Percentiles rank a stretch among this genome's conserved stretches.
These are phyloP conservation scores for Plasmodium berghei DNA, from an alignment of 169 alveolate species.

Conservation along the genomic window DNA sequence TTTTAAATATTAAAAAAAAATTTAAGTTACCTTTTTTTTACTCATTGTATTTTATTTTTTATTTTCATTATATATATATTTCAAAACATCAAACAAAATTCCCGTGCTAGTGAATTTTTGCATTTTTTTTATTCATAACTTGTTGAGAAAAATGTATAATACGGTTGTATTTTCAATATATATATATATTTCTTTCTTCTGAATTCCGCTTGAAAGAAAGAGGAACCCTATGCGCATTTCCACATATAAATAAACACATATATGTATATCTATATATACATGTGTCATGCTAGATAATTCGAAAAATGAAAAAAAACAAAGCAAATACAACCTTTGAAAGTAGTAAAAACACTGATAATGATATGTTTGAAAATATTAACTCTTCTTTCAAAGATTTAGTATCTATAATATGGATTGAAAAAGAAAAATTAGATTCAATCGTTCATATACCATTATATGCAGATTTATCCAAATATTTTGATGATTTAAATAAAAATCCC, in stretches of 20 bases:
- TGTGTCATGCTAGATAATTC: background rate
- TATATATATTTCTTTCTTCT: background rate
- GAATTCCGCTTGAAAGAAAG: background rate
- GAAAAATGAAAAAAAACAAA: conserved; percentile 13
- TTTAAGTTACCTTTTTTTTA: background rate
- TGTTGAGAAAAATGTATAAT: background rate
- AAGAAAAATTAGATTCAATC: conserved; percentile 56
- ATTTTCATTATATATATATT: background rate
- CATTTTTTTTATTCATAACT: background rate
- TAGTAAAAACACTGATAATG: background rate
- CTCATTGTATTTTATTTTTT: background rate
- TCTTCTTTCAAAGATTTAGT: conserved; percentile 20
- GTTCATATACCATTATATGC: conserved; percentile 52
- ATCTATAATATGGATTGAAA: conserved; percentile 70
- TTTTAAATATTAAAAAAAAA: too few relatives aligned
- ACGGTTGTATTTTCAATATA: background rate
- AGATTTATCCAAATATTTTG: conserved; percentile 36
- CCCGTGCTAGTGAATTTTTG: background rate
- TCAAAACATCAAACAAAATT: background rate
- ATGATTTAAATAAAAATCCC: conserved; percentile 38
- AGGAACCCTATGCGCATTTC: background rate
- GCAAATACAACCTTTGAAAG: background rate
- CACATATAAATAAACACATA: too few relatives aligned
- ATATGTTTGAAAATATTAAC: background rate
- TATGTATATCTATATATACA: background rate